Evolutionary conservation across 805 yeast genomes (phyloP), one percentile per base, ranked within the genome.

Genomic region (Metschnikowia henanensis): DNA sequence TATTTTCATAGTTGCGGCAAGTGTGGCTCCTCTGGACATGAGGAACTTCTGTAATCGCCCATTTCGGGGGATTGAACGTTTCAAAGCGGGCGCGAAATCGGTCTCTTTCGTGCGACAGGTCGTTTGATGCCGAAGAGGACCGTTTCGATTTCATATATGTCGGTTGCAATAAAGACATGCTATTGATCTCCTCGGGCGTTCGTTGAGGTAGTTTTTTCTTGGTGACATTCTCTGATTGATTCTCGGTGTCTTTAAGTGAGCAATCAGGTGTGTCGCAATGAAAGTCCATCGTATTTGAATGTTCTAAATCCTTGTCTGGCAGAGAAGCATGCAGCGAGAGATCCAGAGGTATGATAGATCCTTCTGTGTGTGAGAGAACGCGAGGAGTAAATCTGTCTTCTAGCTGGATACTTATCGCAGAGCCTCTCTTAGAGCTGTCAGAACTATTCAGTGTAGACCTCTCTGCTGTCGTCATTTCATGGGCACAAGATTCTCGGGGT

Each of bases 81-180:
- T 61, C 64, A 22, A 66, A 51, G 18, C 75, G 57, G 10, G 74
- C 75, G 31, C 72, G 52, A 43, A 70, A 69, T 29, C 76, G 51
- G 46, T 69, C 76, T 23, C 75, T 53, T 48, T 71, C 76, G 50
- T 65, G 64, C 5, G 62, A 28, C 17, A 61, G 53, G 47, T 70
- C 76, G 47, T 70, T 70, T 12, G 73, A 68, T 13, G 70, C 46
- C 2, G 75, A 69, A 2, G 68, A 60, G 1, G 73, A 61, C 19
- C 76, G 50, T 46, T 71, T 71, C 35, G 57, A 40, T 28, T 49
- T 53, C 29, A 21, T 15, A 13, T 34, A 22, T 5, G 30, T 22
- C 10, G 39, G 35, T 6, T 21, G 43, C 23, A 26, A 20, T 15
- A 30, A 5, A 15, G 21, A 9, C 28, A 33, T 13, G 29, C n/a